A percentile compares a stretch with the other conserved stretches of the same genome.
Evolutionary conservation across 2,329 filamentous ascomycete species (phyloP).

Genomic region (Fusarium oligoseptatum): DNA sequence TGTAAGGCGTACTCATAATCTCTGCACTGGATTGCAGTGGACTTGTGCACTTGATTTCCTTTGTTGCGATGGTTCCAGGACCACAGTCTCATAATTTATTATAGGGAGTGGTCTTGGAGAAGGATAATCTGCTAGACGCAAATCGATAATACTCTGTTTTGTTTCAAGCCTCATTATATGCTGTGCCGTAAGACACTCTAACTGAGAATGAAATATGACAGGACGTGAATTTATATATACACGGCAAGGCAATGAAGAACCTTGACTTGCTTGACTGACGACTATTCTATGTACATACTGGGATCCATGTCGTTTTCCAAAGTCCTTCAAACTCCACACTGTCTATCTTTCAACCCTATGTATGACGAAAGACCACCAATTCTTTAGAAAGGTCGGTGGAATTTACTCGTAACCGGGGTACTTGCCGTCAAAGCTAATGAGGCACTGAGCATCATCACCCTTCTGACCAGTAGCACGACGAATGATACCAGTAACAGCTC

Average conservation of each 20-base stretch:
- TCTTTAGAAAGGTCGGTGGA: neutral
- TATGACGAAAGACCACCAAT: neutral
- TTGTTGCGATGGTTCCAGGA: neutral
- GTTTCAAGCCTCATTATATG: neutral
- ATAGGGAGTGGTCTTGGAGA: neutral
- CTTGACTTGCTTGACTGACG: neutral
- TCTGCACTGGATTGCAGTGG: neutral
- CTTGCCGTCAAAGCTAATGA: slow-evolving; percentile 1
- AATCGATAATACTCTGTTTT: neutral
- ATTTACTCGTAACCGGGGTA: neutral
- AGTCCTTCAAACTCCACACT: neutral
- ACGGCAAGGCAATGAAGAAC: neutral
- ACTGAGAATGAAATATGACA: neutral
- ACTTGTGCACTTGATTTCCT: neutral
- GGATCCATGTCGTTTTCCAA: neutral
- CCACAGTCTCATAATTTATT: no score
- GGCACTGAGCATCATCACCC: neutral
- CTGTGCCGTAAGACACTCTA: no score
- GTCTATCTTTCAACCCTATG: neutral
- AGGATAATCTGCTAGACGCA: neutral
- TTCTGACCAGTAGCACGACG: neutral
- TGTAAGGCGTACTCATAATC: neutral
- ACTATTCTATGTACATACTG: neutral
- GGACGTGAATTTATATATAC: neutral
- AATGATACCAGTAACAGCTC: neutral